A percentile compares a stretch with the other conserved stretches of the same genome.
phyloP scores from a whole-genome alignment of 129 eudicot species.

The Apium graveolens region DNA sequence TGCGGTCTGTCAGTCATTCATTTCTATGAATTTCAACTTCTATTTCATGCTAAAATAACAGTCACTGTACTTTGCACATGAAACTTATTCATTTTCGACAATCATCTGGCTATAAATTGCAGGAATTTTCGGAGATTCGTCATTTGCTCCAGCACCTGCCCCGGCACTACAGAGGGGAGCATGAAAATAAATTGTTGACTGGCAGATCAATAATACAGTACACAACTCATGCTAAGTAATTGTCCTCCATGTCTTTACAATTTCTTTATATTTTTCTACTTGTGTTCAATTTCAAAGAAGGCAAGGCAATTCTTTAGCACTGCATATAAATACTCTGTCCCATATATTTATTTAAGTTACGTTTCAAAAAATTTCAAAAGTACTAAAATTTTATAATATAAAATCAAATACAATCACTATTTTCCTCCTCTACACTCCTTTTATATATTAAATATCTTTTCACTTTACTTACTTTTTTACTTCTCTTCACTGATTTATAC shows the following conservation, averaged over 20 bases:
- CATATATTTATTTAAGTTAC: too few relatives aligned
- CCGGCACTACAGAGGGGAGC: slow-evolving; percentile 2
- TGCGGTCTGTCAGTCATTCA: slow-evolving; percentile 49
- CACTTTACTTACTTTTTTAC: too few relatives aligned
- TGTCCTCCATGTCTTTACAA: not conserved
- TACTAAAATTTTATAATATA: too few relatives aligned
- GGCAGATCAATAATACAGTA: not conserved
- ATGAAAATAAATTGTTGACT: not conserved
- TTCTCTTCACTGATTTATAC: too few relatives aligned
- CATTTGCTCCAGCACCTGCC: not conserved
- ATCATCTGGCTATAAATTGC: not conserved
- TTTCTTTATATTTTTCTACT: not conserved
- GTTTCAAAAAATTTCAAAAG: too few relatives aligned
- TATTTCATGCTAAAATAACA: too few relatives aligned
- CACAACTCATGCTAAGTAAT: not conserved
- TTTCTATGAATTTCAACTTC: not conserved
- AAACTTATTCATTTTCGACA: not conserved
- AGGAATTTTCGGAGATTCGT: not conserved
- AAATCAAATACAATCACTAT: too few relatives aligned
- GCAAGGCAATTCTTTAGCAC: not conserved
- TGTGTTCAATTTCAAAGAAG: not conserved
- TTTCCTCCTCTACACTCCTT: too few relatives aligned
- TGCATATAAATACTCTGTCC: too few relatives aligned
- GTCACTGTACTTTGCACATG: not conserved
- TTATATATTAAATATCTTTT: too few relatives aligned